Evolutionary conservation across 139 green algal species (phyloP).

Genomic region (Chlorella sorokiniana): DNA sequence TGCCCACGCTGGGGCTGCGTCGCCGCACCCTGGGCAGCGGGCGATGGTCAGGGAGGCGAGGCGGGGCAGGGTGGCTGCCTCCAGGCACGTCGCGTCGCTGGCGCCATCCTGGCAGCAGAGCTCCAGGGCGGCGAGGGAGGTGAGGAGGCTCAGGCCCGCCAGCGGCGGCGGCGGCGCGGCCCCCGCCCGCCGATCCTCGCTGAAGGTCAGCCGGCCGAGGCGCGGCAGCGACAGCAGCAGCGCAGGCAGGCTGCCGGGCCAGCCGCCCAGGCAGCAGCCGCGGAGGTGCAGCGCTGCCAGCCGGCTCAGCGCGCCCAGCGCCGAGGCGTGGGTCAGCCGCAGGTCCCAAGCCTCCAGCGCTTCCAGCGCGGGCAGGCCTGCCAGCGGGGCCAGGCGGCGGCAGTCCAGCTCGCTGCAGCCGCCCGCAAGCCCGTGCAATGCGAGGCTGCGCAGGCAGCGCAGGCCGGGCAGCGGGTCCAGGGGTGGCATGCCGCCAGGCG

Average conservation of each 20-base stretch:
- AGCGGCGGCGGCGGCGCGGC: background rate
- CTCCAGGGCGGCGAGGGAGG: background rate
- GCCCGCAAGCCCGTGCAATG: background rate
- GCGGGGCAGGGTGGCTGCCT: conserved; percentile 10
- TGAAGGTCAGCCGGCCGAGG: conserved; percentile 6
- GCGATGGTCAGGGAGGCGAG: conserved; percentile 15
- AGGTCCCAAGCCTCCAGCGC: background rate
- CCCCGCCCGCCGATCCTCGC: background rate
- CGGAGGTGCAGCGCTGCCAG: background rate
- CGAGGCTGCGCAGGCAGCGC: conserved; percentile 10
- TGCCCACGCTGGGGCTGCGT: background rate
- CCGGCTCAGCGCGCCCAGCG: conserved; percentile 6
- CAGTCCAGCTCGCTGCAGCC: conserved; percentile 5
- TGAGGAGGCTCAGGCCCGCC: background rate
- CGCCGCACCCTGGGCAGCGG: background rate
- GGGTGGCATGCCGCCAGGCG: background rate
- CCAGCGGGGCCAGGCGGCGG: background rate
- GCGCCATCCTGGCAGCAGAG: background rate
- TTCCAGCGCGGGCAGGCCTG: background rate
- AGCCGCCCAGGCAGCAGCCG: background rate
- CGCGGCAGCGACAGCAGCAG: conserved; percentile 19
- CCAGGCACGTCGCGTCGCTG: background rate
- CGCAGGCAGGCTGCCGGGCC: background rate
- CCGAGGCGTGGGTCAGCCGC: background rate
- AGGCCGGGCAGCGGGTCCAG: background rate